These are phyloP conservation scores for Ensete glaucum DNA, from an alignment of 176 grass and related monocot genomes.

Conservation along the genomic window DNA sequence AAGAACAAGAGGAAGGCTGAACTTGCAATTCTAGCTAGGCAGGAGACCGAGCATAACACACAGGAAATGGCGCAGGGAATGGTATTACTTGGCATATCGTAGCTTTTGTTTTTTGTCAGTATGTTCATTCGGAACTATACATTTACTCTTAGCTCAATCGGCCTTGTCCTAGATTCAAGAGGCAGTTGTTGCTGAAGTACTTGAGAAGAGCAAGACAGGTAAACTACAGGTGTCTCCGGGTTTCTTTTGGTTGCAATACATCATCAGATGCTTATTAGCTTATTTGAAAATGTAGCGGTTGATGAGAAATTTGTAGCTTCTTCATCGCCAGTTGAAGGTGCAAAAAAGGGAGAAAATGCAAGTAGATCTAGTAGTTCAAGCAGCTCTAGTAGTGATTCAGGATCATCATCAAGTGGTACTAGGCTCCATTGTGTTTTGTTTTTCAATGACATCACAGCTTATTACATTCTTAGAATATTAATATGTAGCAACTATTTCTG, in stretches of 20 bases:
- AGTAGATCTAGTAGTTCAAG: conserved; percentile 69
- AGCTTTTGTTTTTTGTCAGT: conserved; percentile 2
- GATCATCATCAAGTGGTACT: conserved; percentile 82
- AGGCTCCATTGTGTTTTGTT: conserved; percentile 5
- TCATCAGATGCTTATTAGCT: conserved; percentile 15
- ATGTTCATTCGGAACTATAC: not conserved
- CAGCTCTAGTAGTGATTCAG: conserved; percentile 86
- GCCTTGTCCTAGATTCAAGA: conserved; percentile 34
- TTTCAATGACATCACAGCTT: not conserved
- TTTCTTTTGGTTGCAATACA: conserved; percentile 5
- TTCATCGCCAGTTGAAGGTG: conserved; percentile 35
- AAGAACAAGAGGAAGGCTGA: conserved; percentile 95
- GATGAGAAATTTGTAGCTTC: conserved; percentile 42
- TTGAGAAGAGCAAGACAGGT: conserved; percentile 41
- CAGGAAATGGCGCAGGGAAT: conserved; percentile 34
- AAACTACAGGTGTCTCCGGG: conserved; percentile 7
- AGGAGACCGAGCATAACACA: conserved; percentile 35
- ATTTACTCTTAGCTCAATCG: conserved; percentile 11
- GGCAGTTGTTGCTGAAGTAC: conserved; percentile 34
- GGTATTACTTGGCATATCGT: conserved; percentile 28
- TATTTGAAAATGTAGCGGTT: conserved; percentile 32
- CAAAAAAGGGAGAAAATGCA: conserved; percentile 40
- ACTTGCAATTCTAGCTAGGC: conserved; percentile 62
- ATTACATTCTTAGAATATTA: not conserved
- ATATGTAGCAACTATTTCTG: not conserved